These are phyloP conservation scores for Candida rishiriensis DNA, from an alignment of 805 yeast genomes.

Conservation along the genomic window DNA sequence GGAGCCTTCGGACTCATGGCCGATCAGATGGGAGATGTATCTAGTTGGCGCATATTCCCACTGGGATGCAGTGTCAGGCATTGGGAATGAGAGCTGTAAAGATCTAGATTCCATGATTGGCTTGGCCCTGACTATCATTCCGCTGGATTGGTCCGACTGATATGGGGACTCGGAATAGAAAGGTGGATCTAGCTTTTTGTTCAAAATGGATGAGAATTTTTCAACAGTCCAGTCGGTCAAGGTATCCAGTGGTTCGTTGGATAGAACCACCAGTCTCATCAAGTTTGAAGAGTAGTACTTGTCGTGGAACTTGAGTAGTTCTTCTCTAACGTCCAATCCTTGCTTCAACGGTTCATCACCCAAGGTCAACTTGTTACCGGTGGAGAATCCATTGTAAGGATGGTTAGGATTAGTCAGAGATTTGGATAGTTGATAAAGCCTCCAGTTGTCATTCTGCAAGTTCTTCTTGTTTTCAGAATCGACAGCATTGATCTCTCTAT, in stretches of 20 bases:
- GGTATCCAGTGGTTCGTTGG: slow-evolving; percentile 72
- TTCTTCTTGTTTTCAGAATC: slow-evolving; percentile 95
- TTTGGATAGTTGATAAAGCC: slow-evolving; percentile 80
- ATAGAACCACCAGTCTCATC: slow-evolving; percentile 82
- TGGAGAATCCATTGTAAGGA: slow-evolving; percentile 83
- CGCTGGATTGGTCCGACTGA: slow-evolving; percentile 43
- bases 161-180: slow-evolving; percentile 44
- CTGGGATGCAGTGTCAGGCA: slow-evolving; percentile 66
- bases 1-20: slow-evolving; percentile 92
- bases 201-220: slow-evolving; percentile 59
- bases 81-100: slow-evolving; percentile 61
- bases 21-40: slow-evolving; percentile 76
- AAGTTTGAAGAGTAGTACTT: slow-evolving; percentile 76
- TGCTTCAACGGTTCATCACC: slow-evolving; percentile 55
- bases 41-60: slow-evolving; percentile 70
- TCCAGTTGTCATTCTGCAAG: slow-evolving; percentile 85
- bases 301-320: slow-evolving; percentile 69
- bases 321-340: slow-evolving; percentile 76
- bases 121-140: slow-evolving; percentile 56
- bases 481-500: slow-evolving; percentile 89
- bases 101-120: slow-evolving; percentile 80
- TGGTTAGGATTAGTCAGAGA: slow-evolving; percentile 67
- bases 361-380: slow-evolving; percentile 80
- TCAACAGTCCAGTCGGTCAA: slow-evolving; percentile 67
- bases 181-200: slow-evolving; percentile 42